Base-by-base conservation (phyloP, 139 green algal genomes). In the Spirogloea muscicola region DNA sequence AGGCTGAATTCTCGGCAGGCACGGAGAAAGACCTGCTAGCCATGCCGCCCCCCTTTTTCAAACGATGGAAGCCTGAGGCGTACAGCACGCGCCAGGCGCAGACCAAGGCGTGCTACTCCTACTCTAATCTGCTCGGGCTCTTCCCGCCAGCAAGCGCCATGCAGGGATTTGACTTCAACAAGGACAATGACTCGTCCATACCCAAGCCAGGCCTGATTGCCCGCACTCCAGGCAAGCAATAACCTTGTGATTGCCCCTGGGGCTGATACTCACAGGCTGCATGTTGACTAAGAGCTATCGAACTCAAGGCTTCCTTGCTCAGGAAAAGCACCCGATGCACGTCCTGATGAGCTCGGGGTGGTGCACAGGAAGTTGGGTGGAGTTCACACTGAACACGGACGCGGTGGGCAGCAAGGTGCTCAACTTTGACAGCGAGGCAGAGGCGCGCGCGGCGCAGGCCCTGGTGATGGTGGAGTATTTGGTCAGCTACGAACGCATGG, bases 401-500 rank as follows among this genome's bases (percentile, higher is more conserved):
- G 48, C 65, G 21, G 37, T 7, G 2, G 29, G 49, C 18, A n/a
- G n/a, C n/a, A 74, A 74, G 52, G 44, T 39, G 10, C 42, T 74
- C 16, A 33, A 68, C 25, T 25, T 74, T n/a, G 65, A 74, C 18
- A 65, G 34, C 21, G 38, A n/a, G 40, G 5, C 51, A 0, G 27
- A 58, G 34, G 10, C 59, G 18, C 29, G 33, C 4, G 29, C 37
- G 3, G 37, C 38, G 1, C 65, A 74, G 10, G 65, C 65, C 38
- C 39, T 67, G 65, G n/a, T 74, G 37, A 46, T 66, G n/a, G 18
- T 74, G 27, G 10, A 46, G 3, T 74, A 74, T 66, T 46, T 74
- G 2, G 65, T 74, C 34, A 74, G 65, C 65, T 74, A 74, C 38
- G 65, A 74, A 29, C 36, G 65, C 21, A 74, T 74, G 65, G 65